phyloP scores from a whole-genome alignment of 202 grass and related monocot genomes.

The Panicum hallii region DNA sequence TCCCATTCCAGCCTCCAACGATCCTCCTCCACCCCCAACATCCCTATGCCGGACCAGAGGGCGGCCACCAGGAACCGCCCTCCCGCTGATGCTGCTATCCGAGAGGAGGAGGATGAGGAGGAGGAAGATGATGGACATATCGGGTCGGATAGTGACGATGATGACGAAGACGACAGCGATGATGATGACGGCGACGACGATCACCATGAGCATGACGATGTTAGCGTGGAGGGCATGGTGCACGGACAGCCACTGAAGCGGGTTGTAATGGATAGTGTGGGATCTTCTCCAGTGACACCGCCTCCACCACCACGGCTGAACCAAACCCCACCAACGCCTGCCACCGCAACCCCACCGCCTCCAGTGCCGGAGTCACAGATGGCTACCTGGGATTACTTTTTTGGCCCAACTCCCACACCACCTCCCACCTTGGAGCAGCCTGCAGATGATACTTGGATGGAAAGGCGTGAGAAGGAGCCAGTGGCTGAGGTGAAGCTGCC shows the following conservation, averaged over 20 bases:
- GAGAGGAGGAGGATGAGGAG: constrained; percentile 66
- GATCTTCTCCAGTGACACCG: constrained; percentile 54
- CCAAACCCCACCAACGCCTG: constrained; percentile 38
- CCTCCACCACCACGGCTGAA: constrained; percentile 53
- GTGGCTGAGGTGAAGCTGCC: constrained; percentile 38
- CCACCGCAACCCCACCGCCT: constrained; percentile 35
- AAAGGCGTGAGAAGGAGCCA: constrained; percentile 43
- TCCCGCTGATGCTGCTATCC: constrained; percentile 49
- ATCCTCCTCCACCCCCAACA: constrained; percentile 81
- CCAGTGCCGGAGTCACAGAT: constrained; percentile 46
- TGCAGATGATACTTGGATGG: constrained; percentile 55
- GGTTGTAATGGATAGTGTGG: constrained; percentile 40
- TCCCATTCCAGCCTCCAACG: constrained; percentile 57
- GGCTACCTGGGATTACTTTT: constrained; percentile 76
- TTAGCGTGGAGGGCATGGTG: constrained; percentile 39
- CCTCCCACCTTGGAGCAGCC: constrained; percentile 73
- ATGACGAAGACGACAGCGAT: not conserved
- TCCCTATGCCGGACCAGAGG: constrained; percentile 60
- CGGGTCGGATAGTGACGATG: constrained; percentile 38
- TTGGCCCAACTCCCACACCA: constrained; percentile 55
- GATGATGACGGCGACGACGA: not conserved
- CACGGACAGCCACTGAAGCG: constrained; percentile 23
- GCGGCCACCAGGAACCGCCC: constrained; percentile 39
- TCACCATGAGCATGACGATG: constrained; percentile 59
- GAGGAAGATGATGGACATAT: constrained; percentile 47